Evolutionary conservation across 2,329 filamentous ascomycete genomes (phyloP), one percentile per base, ranked within the genome.

Genomic region (Colletotrichum sp.): DNA sequence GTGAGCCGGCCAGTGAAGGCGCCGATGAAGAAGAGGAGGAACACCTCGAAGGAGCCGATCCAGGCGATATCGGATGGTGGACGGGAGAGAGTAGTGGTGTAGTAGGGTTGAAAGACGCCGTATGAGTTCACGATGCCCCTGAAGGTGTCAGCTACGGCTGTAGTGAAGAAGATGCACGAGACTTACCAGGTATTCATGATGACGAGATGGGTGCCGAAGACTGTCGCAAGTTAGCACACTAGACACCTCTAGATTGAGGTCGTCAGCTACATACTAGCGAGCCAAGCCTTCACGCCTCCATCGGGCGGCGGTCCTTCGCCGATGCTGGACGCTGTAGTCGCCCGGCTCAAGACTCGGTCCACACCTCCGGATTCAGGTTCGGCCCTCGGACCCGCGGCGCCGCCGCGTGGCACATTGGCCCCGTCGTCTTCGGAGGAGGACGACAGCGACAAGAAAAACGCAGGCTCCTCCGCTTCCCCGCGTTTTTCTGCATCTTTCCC

Each of bases 21-120:
- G 75, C 89, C 88, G 71, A 90, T 83, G 80, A 90, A 90, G 81
- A 91, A 90, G 74, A 90, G 84, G 8, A 91, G 81, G 79, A 91
- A 91, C 12, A 90, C 84, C 72, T 90, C 87, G 7, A 90, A 80
- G 22, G 88, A 90, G 13, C 90, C 90, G 79, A 91, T 91, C 88
- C 89, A 90, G 3, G 88, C 87, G 28, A 90, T 84, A 59, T 86
- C 84, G 2, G 88, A 88, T 0, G 87, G 86, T 0, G 86, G 78
- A 0, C 85, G 85, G 6, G 77, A 77, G 1, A 89, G 84, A 8
- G 81, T 75, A 6, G 82, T 80, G 6, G 81, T 83, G 80, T 91
- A 91, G 82, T 91, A 90, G 1, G 87, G 82, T 75, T 91, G 88
- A 78, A 90, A 91, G 6, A 88, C 83, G n/a, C 90, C 89, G 74